Evolutionary conservation across 163 green algal species (phyloP), one percentile per base, ranked within the genome.

Genomic region (Picocystis sp.): DNA sequence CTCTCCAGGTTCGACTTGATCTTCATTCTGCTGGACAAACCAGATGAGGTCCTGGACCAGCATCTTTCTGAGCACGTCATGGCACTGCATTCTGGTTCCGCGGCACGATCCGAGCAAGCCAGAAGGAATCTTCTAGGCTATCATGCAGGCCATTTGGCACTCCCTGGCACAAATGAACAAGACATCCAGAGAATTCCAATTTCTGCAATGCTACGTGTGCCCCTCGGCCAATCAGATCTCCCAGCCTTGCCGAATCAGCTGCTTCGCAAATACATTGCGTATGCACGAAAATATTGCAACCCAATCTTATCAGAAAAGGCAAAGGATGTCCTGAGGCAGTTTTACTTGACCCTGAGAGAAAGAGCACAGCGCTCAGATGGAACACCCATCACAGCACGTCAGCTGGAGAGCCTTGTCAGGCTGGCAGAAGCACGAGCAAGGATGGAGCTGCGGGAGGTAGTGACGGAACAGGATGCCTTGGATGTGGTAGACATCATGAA

Each of bases 1-100:
- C 75, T 96, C 45, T 87, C 74, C 6, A 73, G 86, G 49, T 98
- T 98, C 58, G 89, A 97, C 70, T 70, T 97, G 11, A 71, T 88
- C 45, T 95, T 95, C 65, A 61, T 93, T 14, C 64, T 98, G 49
- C 51, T 92, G 55, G 89, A 98, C 70, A 64, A 71, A 1, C 77
- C 80, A 0, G 80, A 92, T 47, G 72, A 71, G 10, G 53, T 70
- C 21, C 47, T 73, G 34, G 82, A 93, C 71, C 50, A 76, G 17
- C 64, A 63, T 2, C 66, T 94, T 41, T 78, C 72, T 12, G 75
- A 82, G 47, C 82, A 96, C 61, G 72, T 94, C 33, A 73, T 94
- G 64, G 69, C 77, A 29, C 48, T 91, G 62, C 77, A 86, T 58
- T 79, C 69, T 22, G 54, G 22, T 11, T 35, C 21, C 13, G 15